phyloP scores from a whole-genome alignment of 306 rosid genomes.

The Pueraria montana region DNA sequence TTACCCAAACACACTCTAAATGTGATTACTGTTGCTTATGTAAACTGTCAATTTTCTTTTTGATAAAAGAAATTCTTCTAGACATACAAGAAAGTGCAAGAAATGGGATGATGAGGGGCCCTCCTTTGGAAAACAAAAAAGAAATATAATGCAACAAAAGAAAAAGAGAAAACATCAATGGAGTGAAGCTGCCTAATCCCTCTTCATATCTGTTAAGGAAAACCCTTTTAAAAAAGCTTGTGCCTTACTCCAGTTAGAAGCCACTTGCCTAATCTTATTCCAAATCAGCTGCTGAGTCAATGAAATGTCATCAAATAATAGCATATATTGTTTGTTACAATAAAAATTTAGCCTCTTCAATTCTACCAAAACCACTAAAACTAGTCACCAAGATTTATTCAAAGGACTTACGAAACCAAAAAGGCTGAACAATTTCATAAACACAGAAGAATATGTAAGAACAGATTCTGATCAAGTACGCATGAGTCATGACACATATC shows the following conservation, averaged over 20 bases:
- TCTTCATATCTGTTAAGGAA: background rate
- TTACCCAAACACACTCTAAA: background rate
- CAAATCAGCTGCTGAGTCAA: background rate
- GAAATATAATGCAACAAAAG: conserved; percentile 9
- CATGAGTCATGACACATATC: background rate
- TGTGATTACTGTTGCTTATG: conserved; percentile 11
- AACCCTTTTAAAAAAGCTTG: background rate
- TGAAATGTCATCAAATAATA: conserved; percentile 24
- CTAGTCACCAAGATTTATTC: conserved; percentile 6
- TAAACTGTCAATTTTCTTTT: conserved; percentile 4
- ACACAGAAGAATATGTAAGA: conserved; percentile 9
- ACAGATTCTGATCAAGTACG: background rate
- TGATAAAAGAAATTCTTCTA: conserved; percentile 4
- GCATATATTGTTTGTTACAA: background rate
- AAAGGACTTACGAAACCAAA: background rate
- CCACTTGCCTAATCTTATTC: background rate
- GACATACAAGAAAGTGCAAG: conserved; percentile 2
- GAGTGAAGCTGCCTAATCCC: background rate
- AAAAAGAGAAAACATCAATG: conserved; percentile 13
- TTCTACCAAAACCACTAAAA: conserved; percentile 2
- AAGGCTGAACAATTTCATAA: background rate
- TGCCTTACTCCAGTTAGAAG: background rate
- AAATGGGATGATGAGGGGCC: background rate
- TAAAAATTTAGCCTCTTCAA: background rate
- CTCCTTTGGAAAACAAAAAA: background rate